Base-by-base conservation (phyloP, 208 protist species). In the Leishmania braziliensis region DNA sequence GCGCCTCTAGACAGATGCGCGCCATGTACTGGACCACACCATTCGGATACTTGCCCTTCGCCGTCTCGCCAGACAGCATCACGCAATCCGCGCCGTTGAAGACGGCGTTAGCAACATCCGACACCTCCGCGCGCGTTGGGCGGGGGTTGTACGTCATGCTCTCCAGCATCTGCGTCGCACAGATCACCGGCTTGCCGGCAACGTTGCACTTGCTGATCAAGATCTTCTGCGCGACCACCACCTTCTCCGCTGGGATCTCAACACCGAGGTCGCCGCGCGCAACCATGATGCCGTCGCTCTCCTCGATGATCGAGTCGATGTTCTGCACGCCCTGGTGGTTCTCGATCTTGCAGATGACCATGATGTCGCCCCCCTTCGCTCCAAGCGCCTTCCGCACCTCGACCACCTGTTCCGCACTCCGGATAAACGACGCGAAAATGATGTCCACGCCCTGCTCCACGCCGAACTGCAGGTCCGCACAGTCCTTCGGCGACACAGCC, bases 291-390 rank as follows among this genome's bases (percentile, higher is more conserved):
- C 99, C 99, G 86, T 99, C 99, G 60, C 94, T 93, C 46, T 86
- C 92, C 16, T 94, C 87, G 71, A 99, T 93, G 91, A 99, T 99
- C n/a, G 98, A 90, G 85, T 99, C 97, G 88, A 99, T 99, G 86
- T 99, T 99, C 79, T 99, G 93, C 39, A 99, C 89, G 63, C 92
- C 99, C 89, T 99, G 97, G 85, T 99, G 96, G 85, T 99, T 99
- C 93, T 99, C 99, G 84, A 99, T 99, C 93, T 99, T 99, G 80
- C 94, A 91, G 84, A 99, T 99, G 88, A 99, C 99, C 81, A 96
- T 92, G 66, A 96, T 96, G 71, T 98, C 89, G 72, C 92, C 91
- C 29, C 96, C 97, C 58, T 93, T 91, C 48, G 92, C 89, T 48
- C 98, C 97, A 56, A 99, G 95, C 29, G 95, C 86, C 29, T 88